Evolutionary conservation across 2,329 filamentous ascomycete genomes (phyloP).

Genomic region (Leptosphaerulina australis): DNA sequence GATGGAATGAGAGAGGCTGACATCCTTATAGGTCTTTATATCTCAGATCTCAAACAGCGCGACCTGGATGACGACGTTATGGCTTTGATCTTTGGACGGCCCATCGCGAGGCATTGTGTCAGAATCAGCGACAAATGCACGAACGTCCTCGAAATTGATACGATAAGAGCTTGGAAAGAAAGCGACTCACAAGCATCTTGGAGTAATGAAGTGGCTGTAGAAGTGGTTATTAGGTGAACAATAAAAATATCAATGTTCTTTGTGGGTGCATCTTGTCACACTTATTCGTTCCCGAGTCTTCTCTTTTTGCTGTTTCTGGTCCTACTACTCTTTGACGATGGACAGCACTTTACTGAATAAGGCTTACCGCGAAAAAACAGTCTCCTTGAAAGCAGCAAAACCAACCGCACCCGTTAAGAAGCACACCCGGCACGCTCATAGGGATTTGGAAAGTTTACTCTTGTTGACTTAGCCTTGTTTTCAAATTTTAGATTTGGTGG

Average conservation of each 20-base stretch:
- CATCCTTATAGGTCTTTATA: conserved; percentile 67
- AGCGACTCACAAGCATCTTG: conserved; percentile 72
- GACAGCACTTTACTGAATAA: too few species aligned
- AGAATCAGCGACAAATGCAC: conserved; percentile 58
- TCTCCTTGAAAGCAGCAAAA: too few species aligned
- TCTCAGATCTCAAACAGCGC: conserved; percentile 69
- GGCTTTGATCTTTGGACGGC: conserved; percentile 72
- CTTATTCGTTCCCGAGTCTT: background rate
- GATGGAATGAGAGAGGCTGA: background rate
- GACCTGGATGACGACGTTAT: conserved; percentile 71
- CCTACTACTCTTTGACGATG: background rate
- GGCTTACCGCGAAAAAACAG: too few species aligned
- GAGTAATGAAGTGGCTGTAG: conserved; percentile 64
- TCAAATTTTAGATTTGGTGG: too few species aligned
- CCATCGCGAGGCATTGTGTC: conserved; percentile 72
- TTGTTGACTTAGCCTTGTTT: too few species aligned
- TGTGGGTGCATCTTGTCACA: background rate
- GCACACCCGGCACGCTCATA: too few species aligned
- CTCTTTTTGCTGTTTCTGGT: too few species aligned
- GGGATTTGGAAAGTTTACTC: too few species aligned
- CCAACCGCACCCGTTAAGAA: too few species aligned
- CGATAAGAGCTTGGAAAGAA: conserved; percentile 77
- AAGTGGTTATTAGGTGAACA: conserved; percentile 40
- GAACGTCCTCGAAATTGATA: conserved; percentile 76
- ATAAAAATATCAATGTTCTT: background rate